Conservation (phyloP, 1,284 basidiomycete genomes). For the Kwoniella shivajii region DNA sequence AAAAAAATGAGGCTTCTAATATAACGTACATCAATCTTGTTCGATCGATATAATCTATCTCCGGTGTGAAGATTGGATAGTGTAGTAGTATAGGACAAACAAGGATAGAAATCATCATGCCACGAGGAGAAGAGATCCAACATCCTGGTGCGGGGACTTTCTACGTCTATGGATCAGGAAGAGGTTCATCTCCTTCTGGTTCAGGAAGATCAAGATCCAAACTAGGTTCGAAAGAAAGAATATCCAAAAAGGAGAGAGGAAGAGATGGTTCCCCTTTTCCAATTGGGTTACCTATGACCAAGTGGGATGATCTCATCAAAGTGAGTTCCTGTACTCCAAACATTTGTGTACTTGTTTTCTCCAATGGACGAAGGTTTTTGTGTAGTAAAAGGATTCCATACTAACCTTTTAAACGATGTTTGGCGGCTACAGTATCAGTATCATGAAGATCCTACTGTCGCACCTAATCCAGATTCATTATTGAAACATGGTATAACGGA, state of each 20-base stretch:
- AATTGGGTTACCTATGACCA: neutral
- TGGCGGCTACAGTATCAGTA: neutral
- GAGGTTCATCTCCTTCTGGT: neutral
- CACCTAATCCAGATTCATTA: slow-evolving; percentile 44
- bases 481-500: slow-evolving; percentile 53
- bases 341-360: neutral
- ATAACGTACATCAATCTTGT: too few relatives aligned
- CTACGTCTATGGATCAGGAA: slow-evolving; percentile 31
- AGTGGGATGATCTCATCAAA: slow-evolving; percentile 19
- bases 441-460: slow-evolving; percentile 12
- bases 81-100: too few relatives aligned
- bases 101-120: too few relatives aligned
- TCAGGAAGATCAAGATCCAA: neutral
- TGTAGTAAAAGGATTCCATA: too few relatives aligned
- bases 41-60: too few relatives aligned
- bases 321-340: slow-evolving; percentile 6
- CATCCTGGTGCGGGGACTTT: slow-evolving; percentile 45
- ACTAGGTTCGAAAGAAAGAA: neutral
- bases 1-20: too few relatives aligned
- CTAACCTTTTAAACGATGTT: too few relatives aligned
- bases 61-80: too few relatives aligned
- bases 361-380: too few relatives aligned
- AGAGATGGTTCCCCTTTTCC: neutral
- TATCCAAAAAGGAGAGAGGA: slow-evolving; percentile 2
- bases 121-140: slow-evolving; percentile 31